phyloP scores from a whole-genome alignment of 768 basidiomycete species.

The Auricularia auricula-judae region DNA sequence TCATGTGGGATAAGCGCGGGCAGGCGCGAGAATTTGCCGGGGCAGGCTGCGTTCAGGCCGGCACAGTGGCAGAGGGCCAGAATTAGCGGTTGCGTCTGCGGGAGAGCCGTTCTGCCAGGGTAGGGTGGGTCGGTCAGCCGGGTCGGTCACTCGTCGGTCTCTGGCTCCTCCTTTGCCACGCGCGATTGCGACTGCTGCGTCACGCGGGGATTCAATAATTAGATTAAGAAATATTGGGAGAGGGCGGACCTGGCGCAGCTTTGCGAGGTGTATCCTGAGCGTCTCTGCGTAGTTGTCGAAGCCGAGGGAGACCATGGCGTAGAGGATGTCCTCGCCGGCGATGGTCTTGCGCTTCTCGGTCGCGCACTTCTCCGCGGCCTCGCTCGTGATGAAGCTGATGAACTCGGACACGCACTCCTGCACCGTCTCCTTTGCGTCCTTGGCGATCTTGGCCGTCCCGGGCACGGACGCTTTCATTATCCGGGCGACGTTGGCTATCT shows the following conservation, averaged over 20 bases:
- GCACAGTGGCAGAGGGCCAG: too few relatives aligned
- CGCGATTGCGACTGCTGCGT: neutral
- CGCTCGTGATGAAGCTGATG: slow-evolving; percentile 94
- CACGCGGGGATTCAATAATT: too few relatives aligned
- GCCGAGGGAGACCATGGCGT: slow-evolving; percentile 86
- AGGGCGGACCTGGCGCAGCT: slow-evolving; percentile 61
- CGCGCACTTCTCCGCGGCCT: slow-evolving; percentile 90
- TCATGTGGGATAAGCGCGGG: too few relatives aligned
- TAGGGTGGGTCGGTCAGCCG: too few relatives aligned
- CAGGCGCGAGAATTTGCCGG: too few relatives aligned
- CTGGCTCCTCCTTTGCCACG: neutral
- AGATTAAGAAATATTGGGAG: too few relatives aligned
- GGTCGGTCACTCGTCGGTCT: too few relatives aligned
- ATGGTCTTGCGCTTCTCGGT: slow-evolving; percentile 97
- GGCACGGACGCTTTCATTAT: slow-evolving; percentile 95
- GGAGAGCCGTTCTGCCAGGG: too few relatives aligned
- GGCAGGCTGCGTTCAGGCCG: too few relatives aligned
- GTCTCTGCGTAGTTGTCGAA: slow-evolving; percentile 94
- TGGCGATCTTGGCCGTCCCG: slow-evolving; percentile 86
- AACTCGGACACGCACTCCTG: slow-evolving; percentile 98
- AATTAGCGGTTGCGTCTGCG: too few relatives aligned
- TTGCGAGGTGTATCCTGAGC: slow-evolving; percentile 84
- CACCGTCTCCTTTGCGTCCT: slow-evolving; percentile 97
- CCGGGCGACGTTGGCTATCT: slow-evolving; percentile 97
- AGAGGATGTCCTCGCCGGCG: slow-evolving; percentile 92